Percentiles rank a stretch among this genome's conserved stretches.
Conservation (phyloP, 805 yeast species). For the Suhomyces sp. region DNA sequence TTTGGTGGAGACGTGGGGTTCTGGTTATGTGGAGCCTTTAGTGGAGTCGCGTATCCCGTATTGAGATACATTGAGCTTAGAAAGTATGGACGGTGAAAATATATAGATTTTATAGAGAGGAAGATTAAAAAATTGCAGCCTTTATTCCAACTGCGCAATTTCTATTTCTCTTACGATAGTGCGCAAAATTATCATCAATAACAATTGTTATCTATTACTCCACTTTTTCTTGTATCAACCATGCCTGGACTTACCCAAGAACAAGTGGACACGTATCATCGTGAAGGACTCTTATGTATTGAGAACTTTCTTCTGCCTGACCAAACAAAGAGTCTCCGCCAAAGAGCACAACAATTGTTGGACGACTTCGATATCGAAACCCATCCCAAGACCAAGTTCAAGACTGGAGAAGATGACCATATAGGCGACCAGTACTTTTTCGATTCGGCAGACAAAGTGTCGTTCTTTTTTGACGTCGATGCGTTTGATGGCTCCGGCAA, state of each 20-base stretch:
- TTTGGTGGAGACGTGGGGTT: slow-evolving; percentile 22
- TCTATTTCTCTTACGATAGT: no score
- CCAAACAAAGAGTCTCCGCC: slow-evolving; percentile 41
- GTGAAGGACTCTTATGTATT: slow-evolving; percentile 62
- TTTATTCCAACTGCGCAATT: no score
- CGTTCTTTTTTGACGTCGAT: slow-evolving; percentile 69
- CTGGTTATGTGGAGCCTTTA: slow-evolving; percentile 20
- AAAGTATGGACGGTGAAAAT: slow-evolving; percentile 20
- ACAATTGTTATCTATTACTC: no score
- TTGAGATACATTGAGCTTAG: slow-evolving; percentile 16
- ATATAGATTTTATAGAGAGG: slow-evolving; percentile 1
- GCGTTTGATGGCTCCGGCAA: slow-evolving; percentile 59
- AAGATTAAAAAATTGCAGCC: no score
- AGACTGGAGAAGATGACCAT: slow-evolving; percentile 58
- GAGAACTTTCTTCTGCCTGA: slow-evolving; percentile 50
- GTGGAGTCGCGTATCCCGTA: slow-evolving; percentile 15
- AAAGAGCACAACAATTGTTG: slow-evolving; percentile 46
- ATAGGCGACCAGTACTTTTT: slow-evolving; percentile 74
- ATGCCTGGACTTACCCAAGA: slow-evolving; percentile 35
- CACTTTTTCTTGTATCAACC: no score
- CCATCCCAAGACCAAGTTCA: slow-evolving; percentile 72
- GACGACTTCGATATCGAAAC: slow-evolving; percentile 47
- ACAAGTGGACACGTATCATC: slow-evolving; percentile 50
- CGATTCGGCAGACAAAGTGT: slow-evolving; percentile 64
- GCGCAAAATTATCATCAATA: no score